Base-by-base conservation (phyloP, 441 rosid species). In the Gossypium schwendimanii region DNA sequence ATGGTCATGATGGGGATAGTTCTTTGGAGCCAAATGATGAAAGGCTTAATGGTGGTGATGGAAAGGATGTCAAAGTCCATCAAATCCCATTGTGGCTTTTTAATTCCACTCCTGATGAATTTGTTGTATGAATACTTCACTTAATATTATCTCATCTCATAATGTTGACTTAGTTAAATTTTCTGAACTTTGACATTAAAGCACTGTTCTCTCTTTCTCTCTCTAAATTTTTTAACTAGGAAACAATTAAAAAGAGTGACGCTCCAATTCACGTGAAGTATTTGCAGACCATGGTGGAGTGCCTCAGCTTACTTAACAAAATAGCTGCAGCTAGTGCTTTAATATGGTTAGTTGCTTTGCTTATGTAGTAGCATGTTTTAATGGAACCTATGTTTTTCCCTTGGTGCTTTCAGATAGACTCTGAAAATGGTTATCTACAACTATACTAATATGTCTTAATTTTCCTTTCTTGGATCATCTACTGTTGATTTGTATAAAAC, bases 261-360 rank as follows among this genome's bases (percentile, higher is more conserved):
- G 91, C 91, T 80, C 91, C 93, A 44, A 81, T 88, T 75, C 97
- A 93, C 75, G 88, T 96, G 73, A 96, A 96, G 86, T 96, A 96
- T 87, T 83, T 96, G 81, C 96, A 87, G 82, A 93, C 98, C 70
- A 76, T 93, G 95, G 94, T 96, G 79, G 97, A 96, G 88, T 93
- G 99, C 76, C 96, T 96, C 49, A 86, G 93, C 88, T 87, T 82
- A 93, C 97, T 96, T 77, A 92, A 96, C 31, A 96, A 96, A 87
- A 91, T 93, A 81, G 91, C 99, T 64, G 97, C 97, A 79, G 96
- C 99, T 78, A 98, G 98, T 82, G 97, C 97, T 73, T 84, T 96
- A 36, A 85, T 96, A 91, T 84, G 99, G 99, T 96, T 82, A 60
- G 92, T 84, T 86, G 65, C 77, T 79, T 76, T 57, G 41, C 67